Base-by-base conservation (phyloP, 2,329 filamentous ascomycete species). In the Fusarium stilboides region DNA sequence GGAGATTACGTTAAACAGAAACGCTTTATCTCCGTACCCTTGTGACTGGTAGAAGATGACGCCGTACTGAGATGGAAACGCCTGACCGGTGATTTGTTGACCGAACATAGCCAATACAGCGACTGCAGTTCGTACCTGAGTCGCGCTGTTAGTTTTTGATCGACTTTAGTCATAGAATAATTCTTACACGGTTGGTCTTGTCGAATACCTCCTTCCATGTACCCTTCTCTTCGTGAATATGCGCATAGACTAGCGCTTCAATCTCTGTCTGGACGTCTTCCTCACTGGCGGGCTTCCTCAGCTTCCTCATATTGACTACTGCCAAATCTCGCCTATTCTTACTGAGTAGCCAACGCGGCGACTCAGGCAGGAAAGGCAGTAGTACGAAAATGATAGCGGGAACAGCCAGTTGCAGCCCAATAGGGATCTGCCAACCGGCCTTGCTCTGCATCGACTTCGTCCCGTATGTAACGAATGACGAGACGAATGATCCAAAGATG, bases 391-490 rank as follows among this genome's bases (percentile, higher is more conserved):
- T 73, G 2, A 81, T 70, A 1, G 79, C 67, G 0, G 81, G 80
- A 49, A 80, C 82, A 3, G 81, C 51, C 72, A 83, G 81, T 73
- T 85, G 83, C 4, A 85, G 65, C 1, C 77, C 80, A 17, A 82
- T 82, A 0, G 84, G 83, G n/a, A 81, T 77, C 14, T 81, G 75
- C 84, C 85, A 87, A 8, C 58, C 68, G 1, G 59, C 58, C 2
- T 69, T 46, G 9, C 36, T 55, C 2, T 55, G 20, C n/a, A 77
- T 73, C 13, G 64, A 51, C 33, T 70, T 64, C 7, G 76, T 78
- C 17, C 75, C 72, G 36, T 62, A 74, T 2, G 65, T 75, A 17
- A 78, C 70, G 5, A 76, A 56, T 0, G 75, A 68, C 0, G 76
- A 73, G 9, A 77, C 58, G 6, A 76, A 24, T 22, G 74, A 57